phyloP scores from a whole-genome alignment of 352 stramenopile genomes.

The Globisporangium mamillatum region DNA sequence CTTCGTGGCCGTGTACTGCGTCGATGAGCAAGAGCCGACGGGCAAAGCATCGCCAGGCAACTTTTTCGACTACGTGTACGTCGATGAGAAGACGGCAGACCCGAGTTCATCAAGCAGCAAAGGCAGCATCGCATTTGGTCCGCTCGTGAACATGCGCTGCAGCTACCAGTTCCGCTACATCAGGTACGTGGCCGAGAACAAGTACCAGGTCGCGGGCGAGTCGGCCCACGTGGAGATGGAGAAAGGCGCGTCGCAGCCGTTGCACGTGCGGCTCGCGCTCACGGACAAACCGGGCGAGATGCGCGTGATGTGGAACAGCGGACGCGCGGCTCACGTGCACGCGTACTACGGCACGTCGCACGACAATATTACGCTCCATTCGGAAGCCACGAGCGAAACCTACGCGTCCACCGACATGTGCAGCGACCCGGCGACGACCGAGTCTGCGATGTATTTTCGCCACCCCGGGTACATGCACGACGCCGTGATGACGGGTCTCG shows the following conservation, averaged over 20 bases:
- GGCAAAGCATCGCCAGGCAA: not conserved
- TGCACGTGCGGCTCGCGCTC: constrained; percentile 18
- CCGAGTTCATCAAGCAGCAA: not conserved
- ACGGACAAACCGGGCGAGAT: constrained; percentile 29
- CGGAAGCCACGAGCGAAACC: constrained; percentile 15
- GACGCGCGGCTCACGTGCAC: constrained; percentile 26
- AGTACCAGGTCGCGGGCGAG: constrained; percentile 12
- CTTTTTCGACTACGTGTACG: constrained; percentile 27
- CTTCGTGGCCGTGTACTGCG: constrained; percentile 39
- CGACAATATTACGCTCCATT: constrained; percentile 17
- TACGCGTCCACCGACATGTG: constrained; percentile 32
- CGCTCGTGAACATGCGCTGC: constrained; percentile 50
- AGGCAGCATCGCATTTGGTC: constrained; percentile 29
- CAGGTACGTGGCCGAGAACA: not conserved
- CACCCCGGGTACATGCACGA: constrained; percentile 37
- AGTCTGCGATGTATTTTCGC: constrained; percentile 24
- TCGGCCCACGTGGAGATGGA: constrained; percentile 33
- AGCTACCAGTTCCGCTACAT: constrained; percentile 45
- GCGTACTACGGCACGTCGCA: constrained; percentile 33
- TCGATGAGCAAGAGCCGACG: constrained; percentile 23
- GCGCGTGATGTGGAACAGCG: constrained; percentile 57
- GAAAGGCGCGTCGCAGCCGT: constrained; percentile 37
- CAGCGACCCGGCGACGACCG: constrained; percentile 17
- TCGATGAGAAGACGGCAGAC: constrained; percentile 10
- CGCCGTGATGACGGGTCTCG: constrained; percentile 25